Conservation (phyloP, 441 rosid genomes). For the Theobroma grandiflorum region DNA sequence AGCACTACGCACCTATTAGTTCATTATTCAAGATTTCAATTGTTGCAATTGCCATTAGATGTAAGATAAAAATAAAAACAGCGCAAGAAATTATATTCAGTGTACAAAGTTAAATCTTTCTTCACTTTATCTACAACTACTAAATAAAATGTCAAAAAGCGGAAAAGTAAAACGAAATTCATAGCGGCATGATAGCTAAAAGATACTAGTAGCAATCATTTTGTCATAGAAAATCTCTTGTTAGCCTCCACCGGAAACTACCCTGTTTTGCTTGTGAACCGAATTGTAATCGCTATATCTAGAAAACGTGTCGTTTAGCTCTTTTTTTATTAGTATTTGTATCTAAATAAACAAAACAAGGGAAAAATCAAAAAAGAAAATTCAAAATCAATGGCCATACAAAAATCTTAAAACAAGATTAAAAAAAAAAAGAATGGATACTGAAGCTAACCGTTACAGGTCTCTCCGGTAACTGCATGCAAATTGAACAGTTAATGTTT, state of each 20-base stretch:
- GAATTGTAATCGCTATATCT: not conserved
- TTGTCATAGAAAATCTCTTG: not conserved
- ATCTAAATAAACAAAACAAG: not conserved
- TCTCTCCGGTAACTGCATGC: constrained; percentile 38
- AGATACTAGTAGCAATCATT: not conserved
- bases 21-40: not conserved
- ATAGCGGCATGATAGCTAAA: not conserved
- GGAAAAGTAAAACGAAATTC: not conserved
- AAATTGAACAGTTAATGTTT: constrained; percentile 56
- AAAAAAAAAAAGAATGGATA: not conserved
- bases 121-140: not conserved
- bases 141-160: not conserved
- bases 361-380: not conserved
- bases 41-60: not conserved
- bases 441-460: constrained; percentile 6
- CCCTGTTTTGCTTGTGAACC: not conserved
- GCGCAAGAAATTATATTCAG: not conserved
- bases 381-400: not conserved
- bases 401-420: not conserved
- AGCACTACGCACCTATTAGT: not conserved
- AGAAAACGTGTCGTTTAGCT: not conserved
- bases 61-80: not conserved
- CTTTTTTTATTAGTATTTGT: not conserved
- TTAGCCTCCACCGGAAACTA: not conserved
- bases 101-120: not conserved